A percentile compares a stretch with the other conserved stretches of the same genome.
Conservation (phyloP, 768 basidiomycete species). For the Mycena pura region DNA sequence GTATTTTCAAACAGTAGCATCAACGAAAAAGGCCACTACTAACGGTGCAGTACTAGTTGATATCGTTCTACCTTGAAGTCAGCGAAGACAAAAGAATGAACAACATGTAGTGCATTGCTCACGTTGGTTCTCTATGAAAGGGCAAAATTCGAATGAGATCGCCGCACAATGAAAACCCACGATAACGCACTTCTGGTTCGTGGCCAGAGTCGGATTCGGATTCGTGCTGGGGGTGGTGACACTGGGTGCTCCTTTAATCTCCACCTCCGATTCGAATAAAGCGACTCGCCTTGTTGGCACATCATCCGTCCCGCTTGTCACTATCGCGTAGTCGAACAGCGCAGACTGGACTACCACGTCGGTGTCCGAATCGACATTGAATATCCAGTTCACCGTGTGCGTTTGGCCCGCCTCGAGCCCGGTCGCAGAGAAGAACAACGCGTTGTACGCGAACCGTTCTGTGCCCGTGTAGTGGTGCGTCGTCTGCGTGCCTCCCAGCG, state of each 20-base stretch:
- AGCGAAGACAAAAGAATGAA: too few relatives aligned
- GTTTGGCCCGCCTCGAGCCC: conserved; percentile 19
- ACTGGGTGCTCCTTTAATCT: background rate
- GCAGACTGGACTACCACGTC: conserved; percentile 18
- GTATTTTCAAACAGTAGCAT: too few relatives aligned
- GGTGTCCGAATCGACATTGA: conserved; percentile 10
- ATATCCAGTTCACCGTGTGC: conserved; percentile 20
- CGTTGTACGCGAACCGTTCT: conserved; percentile 21
- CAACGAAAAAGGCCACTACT: too few relatives aligned
- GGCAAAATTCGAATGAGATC: background rate
- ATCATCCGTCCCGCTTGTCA: conserved; percentile 19
- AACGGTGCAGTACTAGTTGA: too few relatives aligned
- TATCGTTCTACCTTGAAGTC: too few relatives aligned
- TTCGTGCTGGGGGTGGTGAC: background rate
- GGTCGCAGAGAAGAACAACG: conserved; percentile 24
- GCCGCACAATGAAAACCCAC: background rate
- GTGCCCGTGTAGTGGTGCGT: conserved; percentile 21
- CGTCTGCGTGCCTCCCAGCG: conserved; percentile 2
- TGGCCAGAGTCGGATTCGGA: too few relatives aligned
- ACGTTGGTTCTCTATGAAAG: too few relatives aligned
- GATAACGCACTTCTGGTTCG: background rate
- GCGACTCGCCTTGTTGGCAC: background rate
- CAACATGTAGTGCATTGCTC: too few relatives aligned
- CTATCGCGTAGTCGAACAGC: conserved; percentile 23
- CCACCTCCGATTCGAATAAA: too few relatives aligned